These are phyloP conservation scores for Zygosaccharomyces gambellarensis DNA, from an alignment of 805 yeast genomes.

Conservation along the genomic window DNA sequence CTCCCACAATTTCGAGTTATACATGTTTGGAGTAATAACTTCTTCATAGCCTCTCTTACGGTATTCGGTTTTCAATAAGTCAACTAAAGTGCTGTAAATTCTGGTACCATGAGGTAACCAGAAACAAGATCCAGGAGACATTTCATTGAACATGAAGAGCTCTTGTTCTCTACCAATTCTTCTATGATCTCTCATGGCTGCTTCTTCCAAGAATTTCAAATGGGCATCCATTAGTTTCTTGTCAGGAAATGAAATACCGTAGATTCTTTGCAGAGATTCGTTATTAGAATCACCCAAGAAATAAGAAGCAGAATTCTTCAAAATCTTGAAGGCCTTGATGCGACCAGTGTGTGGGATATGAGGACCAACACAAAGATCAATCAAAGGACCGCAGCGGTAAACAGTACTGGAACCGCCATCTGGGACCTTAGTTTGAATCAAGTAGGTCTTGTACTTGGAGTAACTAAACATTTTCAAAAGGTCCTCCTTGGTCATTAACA, in stretches of 20 bases:
- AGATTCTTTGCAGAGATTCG: slow-evolving; percentile 94
- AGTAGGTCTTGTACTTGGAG: slow-evolving; percentile 90
- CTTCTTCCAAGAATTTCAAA: slow-evolving; percentile 90
- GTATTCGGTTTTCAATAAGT: slow-evolving; percentile 77
- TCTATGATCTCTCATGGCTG: slow-evolving; percentile 93
- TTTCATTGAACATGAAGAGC: slow-evolving; percentile 87
- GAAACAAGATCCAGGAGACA: slow-evolving; percentile 97
- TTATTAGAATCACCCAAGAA: slow-evolving; percentile 89
- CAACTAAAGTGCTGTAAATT: slow-evolving; percentile 84
- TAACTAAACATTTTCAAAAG: slow-evolving; percentile 88
- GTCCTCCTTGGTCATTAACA: slow-evolving; percentile 88
- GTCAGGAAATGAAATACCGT: slow-evolving; percentile 98
- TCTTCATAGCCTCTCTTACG: slow-evolving; percentile 94
- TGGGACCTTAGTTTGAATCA: slow-evolving; percentile 83
- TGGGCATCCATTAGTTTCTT: slow-evolving; percentile 94
- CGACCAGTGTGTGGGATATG: slow-evolving; percentile 97
- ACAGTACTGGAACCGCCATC: slow-evolving; percentile 96
- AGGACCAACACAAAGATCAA: slow-evolving; percentile 96
- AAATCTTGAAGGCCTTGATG: slow-evolving; percentile 86
- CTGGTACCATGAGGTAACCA: slow-evolving; percentile 99
- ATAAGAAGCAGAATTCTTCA: slow-evolving; percentile 94
- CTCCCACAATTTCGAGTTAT: slow-evolving; percentile 95
- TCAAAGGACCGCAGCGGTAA: slow-evolving; percentile 95
- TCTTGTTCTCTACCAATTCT: slow-evolving; percentile 96
- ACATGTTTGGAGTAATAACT: slow-evolving; percentile 99